phyloP scores from a whole-genome alignment of 371 early-diverging fungal genomes.

The Caulochytrium protostelioides region DNA sequence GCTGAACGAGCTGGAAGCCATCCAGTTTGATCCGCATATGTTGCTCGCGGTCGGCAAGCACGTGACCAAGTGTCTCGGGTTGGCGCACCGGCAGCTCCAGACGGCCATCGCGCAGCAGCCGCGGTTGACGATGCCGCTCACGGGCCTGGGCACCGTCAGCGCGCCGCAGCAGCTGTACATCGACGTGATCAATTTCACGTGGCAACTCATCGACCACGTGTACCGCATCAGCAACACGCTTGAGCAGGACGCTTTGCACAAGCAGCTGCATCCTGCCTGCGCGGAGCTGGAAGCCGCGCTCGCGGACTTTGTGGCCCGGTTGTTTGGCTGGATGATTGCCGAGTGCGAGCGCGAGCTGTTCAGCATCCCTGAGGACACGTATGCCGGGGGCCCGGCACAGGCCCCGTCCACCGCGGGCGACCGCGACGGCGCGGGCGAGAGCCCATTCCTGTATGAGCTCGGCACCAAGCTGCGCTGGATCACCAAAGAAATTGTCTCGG shows the following conservation, averaged over 20 bases:
- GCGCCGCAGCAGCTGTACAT: constrained; percentile 25
- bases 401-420: constrained; percentile 1
- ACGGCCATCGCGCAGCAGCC: constrained; percentile 8
- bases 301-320: not conserved
- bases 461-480: constrained; percentile 30
- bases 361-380: constrained; percentile 3
- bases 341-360: constrained; percentile 1
- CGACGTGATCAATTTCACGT: constrained; percentile 33
- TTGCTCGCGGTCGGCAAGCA: constrained; percentile 28
- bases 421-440: constrained; percentile 8
- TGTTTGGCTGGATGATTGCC: not conserved
- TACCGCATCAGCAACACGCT: constrained; percentile 35
- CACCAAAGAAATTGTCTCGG: constrained; percentile 26
- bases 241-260: constrained; percentile 13
- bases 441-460: constrained; percentile 32
- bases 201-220: constrained; percentile 29
- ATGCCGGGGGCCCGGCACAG: not conserved
- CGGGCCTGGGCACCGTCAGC: constrained; percentile 11
- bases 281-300: constrained; percentile 15
- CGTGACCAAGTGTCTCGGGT: constrained; percentile 21
- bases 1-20: constrained; percentile 38
- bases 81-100: not conserved
- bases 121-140: constrained; percentile 8
- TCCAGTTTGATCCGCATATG: constrained; percentile 33
- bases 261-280: constrained; percentile 20